These are phyloP conservation scores for Aspergillus unguis DNA, from an alignment of 2,329 filamentous ascomycete species.

Conservation along the genomic window DNA sequence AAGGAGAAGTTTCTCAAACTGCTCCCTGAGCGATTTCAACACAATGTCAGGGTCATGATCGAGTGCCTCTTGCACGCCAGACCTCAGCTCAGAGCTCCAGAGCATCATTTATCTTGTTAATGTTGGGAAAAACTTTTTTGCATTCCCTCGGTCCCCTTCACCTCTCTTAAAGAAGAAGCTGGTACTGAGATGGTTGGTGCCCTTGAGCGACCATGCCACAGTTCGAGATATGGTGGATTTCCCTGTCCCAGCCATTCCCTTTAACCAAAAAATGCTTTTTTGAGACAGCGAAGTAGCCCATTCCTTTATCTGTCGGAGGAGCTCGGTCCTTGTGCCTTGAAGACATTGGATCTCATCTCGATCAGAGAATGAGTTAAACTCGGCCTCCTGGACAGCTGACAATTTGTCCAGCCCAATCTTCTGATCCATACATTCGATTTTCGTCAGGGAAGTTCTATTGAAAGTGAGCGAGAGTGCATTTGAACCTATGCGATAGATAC, in stretches of 20 bases:
- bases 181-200: too few relatives aligned
- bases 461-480: too few relatives aligned
- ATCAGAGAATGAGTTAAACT: conserved; percentile 17
- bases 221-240: too few relatives aligned
- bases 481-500: too few relatives aligned
- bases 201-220: too few relatives aligned
- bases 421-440: too few relatives aligned
- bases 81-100: conserved; percentile 24
- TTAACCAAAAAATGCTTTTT: conserved; percentile 33
- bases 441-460: too few relatives aligned
- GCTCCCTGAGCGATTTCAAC: conserved; percentile 20
- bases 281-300: conserved; percentile 20
- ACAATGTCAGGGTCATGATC: conserved; percentile 22
- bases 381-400: too few relatives aligned
- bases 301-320: conserved; percentile 19
- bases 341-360: conserved; percentile 19
- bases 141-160: conserved; percentile 20
- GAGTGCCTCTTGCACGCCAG: conserved; percentile 17
- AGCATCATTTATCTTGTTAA: not conserved
- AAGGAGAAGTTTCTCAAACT: conserved; percentile 26
- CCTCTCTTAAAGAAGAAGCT: conserved; percentile 49
- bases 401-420: too few relatives aligned
- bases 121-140: not conserved
- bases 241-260: conserved; percentile 5
- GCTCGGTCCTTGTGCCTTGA: conserved; percentile 20